Evolutionary conservation across 2,329 filamentous ascomycete genomes (phyloP).

Genomic region (Claviceps sorghi): DNA sequence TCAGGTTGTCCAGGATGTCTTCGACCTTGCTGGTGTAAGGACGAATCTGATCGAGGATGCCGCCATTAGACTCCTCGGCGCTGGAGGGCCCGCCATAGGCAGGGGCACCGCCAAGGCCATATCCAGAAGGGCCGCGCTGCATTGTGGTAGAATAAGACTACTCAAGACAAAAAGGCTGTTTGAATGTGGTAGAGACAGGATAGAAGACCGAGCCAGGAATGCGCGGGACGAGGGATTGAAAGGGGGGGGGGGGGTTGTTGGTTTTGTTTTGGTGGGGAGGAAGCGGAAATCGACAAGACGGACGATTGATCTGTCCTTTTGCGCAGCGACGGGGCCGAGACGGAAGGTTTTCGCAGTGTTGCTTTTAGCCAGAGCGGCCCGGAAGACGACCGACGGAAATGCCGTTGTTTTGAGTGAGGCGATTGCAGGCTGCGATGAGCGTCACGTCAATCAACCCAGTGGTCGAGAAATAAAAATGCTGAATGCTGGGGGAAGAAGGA

Average conservation of each 20-base stretch:
- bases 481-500: background rate
- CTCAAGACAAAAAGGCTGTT: background rate
- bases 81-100: conserved; percentile 49
- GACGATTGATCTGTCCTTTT: background rate
- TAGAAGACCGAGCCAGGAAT: background rate
- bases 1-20: conserved; percentile 72
- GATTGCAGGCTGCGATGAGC: background rate
- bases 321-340: background rate
- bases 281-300: background rate
- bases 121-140: conserved; percentile 56
- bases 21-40: conserved; percentile 98
- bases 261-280: background rate
- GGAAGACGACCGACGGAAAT: background rate
- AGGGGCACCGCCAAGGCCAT: conserved; percentile 60
- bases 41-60: conserved; percentile 65
- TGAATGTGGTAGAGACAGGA: background rate
- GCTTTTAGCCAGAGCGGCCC: background rate
- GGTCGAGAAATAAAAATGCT: background rate
- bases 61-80: conserved; percentile 41
- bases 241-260: no score
- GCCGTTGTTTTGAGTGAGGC: background rate
- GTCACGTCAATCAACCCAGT: background rate
- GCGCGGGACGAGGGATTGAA: conserved; percentile 4
- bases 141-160: conserved; percentile 11
- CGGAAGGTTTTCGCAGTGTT: background rate